Base-by-base conservation (phyloP, 2,329 filamentous ascomycete genomes). In the Fusarium tricinctum region DNA sequence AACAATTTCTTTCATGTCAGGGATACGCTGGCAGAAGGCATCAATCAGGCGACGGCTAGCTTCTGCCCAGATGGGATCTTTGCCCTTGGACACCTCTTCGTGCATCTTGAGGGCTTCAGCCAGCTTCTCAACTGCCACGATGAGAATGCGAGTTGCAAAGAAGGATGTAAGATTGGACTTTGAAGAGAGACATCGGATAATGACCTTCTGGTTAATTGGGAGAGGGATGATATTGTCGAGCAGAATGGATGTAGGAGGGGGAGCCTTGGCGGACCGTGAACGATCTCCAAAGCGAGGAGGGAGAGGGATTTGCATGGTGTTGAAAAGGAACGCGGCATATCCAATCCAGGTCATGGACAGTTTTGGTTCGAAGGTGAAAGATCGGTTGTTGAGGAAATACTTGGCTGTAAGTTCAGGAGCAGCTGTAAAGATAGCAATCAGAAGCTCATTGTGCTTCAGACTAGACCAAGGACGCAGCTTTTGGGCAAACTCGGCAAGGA, bases 271-370 rank as follows among this genome's bases (percentile, higher is more conserved):
- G 66, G 88, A 91, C 42, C 83, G 84, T 14, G 86, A 84, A 40
- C 83, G 83, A 70, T 89, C 88, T 14, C 93, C 93, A 74, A 95
- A 93, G 63, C 86, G 87, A 26, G 82, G 76, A 3, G 94, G 94
- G 3, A 97, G 83, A 2, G 90, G 88, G 35, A 97, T 82, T 58
- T 91, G 87, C 45, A 97, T 89, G 2, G 90, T 88, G 63, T 91
- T 92, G 78, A 97, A 97, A 7, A 99, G 81, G 66, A 98, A 93
- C 0, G 94, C 89, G 0, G 94, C 93, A 76, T 97, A 97, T 42
- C 95, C 94, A 70, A 98, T 92, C 96, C 96, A 99, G 0, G 94
- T 96, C 44, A 94, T 90, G 5, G 94, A 96, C 7, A 97, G 85
- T 75, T 97, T 98, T 0, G 96, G 94, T 42, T 98, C 94, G 66